Conservation (phyloP, 441 rosid genomes). For the Syzygium malaccense region DNA sequence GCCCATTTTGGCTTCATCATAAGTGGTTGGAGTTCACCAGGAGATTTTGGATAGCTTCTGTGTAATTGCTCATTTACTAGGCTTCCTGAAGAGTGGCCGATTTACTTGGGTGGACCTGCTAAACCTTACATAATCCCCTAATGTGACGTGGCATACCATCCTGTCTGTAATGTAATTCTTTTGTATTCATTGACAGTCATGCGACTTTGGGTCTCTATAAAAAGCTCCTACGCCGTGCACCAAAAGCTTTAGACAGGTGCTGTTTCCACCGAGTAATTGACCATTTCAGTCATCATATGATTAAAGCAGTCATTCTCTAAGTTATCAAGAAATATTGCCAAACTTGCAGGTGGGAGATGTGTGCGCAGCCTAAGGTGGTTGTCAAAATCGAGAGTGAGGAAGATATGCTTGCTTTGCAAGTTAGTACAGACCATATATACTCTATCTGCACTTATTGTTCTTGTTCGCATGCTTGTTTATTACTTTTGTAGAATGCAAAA, state of each 20-base stretch:
- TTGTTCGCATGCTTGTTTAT: not conserved
- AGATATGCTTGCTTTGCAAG: slow-evolving; percentile 85
- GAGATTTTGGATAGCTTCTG: not conserved
- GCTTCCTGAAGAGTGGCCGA: not conserved
- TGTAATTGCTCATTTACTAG: not conserved
- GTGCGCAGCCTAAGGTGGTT: slow-evolving; percentile 95
- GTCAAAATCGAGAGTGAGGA: slow-evolving; percentile 88
- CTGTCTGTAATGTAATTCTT: not conserved
- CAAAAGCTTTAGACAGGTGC: slow-evolving; percentile 76
- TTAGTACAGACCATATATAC: slow-evolving; percentile 23
- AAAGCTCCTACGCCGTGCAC: slow-evolving; percentile 71
- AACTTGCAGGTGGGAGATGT: slow-evolving; percentile 80
- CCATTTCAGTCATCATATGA: not conserved
- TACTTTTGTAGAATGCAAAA: not conserved
- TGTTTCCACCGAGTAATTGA: not conserved
- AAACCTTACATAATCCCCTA: not conserved
- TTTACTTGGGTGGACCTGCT: not conserved
- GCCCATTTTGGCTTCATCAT: not conserved
- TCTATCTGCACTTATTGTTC: not conserved
- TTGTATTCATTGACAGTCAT: slow-evolving; percentile 45
- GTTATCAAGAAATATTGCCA: not conserved
- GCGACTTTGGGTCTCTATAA: slow-evolving; percentile 93
- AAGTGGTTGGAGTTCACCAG: not conserved
- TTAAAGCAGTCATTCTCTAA: not conserved
- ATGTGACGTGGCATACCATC: not conserved